phyloP scores from a whole-genome alignment of 768 basidiomycete species.

The Hericium rajendrae region DNA sequence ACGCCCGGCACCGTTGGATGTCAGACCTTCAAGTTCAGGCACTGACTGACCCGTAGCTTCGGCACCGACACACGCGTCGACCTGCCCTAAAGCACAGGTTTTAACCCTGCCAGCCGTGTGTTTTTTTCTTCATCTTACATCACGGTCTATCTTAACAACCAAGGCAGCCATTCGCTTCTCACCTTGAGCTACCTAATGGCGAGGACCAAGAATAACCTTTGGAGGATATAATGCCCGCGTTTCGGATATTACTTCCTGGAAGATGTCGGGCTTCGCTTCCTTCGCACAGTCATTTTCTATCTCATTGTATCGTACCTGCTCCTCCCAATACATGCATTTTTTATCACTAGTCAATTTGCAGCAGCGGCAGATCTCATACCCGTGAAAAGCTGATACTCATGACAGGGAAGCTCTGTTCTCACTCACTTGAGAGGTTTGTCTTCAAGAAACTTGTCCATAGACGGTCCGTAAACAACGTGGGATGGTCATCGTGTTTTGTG shows the following conservation, averaged over 20 bases:
- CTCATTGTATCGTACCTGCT: neutral
- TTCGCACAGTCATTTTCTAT: slow-evolving; percentile 26
- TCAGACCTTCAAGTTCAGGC: too few relatives aligned
- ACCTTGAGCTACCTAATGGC: slow-evolving; percentile 66
- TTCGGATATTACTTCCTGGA: slow-evolving; percentile 15
- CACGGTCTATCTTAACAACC: slow-evolving; percentile 54
- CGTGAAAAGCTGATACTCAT: too few relatives aligned
- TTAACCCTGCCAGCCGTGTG: neutral
- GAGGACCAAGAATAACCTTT: slow-evolving; percentile 54
- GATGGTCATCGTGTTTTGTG: too few relatives aligned
- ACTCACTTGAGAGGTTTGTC: too few relatives aligned
- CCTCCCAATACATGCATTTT: neutral
- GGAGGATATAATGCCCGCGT: slow-evolving; percentile 65
- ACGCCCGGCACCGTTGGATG: too few relatives aligned
- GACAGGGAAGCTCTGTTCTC: too few relatives aligned
- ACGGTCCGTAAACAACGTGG: too few relatives aligned
- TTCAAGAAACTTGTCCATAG: too few relatives aligned
- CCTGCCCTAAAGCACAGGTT: slow-evolving; percentile 19
- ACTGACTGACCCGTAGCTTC: too few relatives aligned
- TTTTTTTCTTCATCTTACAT: slow-evolving; percentile 38
- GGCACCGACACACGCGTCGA: too few relatives aligned
- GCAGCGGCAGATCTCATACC: too few relatives aligned
- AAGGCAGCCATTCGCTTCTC: slow-evolving; percentile 41
- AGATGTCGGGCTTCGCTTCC: slow-evolving; percentile 37
- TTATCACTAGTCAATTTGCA: too few relatives aligned